Evolutionary conservation across 129 eudicot species (phyloP).

Genomic region (Gnaphalium uliginosum): DNA sequence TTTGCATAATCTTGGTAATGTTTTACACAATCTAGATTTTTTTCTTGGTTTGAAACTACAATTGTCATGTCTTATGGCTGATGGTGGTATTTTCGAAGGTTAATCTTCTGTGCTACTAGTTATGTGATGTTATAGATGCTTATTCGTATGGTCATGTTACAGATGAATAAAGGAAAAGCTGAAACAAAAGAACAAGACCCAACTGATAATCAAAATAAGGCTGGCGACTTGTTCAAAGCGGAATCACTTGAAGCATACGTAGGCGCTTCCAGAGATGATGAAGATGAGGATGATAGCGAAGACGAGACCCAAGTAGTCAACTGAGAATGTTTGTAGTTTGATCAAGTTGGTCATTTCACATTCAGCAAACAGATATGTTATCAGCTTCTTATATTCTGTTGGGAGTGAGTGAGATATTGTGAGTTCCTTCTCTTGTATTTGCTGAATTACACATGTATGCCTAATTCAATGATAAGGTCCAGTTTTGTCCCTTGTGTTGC

Average conservation of each 20-base stretch:
- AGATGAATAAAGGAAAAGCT: slow-evolving; percentile 96
- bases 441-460: slow-evolving; percentile 2
- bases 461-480: background rate
- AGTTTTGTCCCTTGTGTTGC: background rate
- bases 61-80: background rate
- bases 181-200: slow-evolving; percentile 46
- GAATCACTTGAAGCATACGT: slow-evolving; percentile 75
- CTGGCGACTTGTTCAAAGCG: slow-evolving; percentile 58
- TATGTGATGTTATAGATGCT: background rate
- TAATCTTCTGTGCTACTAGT: background rate
- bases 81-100: background rate
- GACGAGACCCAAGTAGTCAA: slow-evolving; percentile 43
- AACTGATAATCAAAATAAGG: slow-evolving; percentile 52
- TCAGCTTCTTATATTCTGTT: background rate
- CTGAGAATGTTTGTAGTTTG: slow-evolving; percentile 21
- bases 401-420: background rate
- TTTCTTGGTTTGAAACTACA: background rate
- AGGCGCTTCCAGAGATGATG: slow-evolving; percentile 47
- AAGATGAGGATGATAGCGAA: slow-evolving; percentile 39
- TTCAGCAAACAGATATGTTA: background rate
- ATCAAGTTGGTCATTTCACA: background rate
- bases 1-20: background rate
- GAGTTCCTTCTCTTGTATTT: slow-evolving; percentile 9
- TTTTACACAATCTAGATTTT: background rate
- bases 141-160: slow-evolving; percentile 27